Conservation (phyloP, 345 rosid genomes). For the Sisymbrium irio region DNA sequence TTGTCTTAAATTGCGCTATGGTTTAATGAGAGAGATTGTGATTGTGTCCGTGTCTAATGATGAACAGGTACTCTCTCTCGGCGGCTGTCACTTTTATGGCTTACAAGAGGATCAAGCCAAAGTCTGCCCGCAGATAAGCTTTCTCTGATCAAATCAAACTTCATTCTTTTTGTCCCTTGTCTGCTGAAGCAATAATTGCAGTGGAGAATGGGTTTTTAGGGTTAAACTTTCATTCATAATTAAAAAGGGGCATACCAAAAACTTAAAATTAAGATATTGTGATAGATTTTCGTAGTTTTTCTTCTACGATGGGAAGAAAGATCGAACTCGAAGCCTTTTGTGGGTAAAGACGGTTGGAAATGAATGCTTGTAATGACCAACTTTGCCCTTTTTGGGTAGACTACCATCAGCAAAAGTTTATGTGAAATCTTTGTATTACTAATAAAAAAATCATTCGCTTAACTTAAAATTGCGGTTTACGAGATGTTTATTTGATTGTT, state of each 20-base stretch:
- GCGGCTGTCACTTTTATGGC: constrained; percentile 97
- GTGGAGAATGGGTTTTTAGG: not conserved
- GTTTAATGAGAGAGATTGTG: constrained; percentile 3
- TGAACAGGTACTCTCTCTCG: constrained; percentile 79
- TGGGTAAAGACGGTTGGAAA: not conserved
- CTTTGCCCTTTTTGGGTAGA: not conserved
- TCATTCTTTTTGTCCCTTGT: constrained; percentile 18
- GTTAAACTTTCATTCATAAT: constrained; percentile 1
- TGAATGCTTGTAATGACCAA: not conserved
- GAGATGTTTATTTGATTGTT: not conserved
- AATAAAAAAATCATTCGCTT: not conserved
- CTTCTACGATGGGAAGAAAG: not conserved
- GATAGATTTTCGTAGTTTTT: not conserved
- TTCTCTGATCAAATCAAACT: constrained; percentile 8
- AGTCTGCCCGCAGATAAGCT: constrained; percentile 44
- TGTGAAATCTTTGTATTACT: not conserved
- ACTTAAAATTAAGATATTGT: not conserved
- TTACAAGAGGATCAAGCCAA: constrained; percentile 64
- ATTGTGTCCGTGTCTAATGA: constrained; percentile 9
- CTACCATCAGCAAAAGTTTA: not conserved
- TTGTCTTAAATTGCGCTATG: not conserved
- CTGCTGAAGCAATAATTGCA: constrained; percentile 12
- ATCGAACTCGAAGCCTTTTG: not conserved
- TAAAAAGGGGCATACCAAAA: not conserved
- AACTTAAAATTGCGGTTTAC: not conserved